Conservation (phyloP, 2,329 filamentous ascomycete species). For the Mycosphaerella arachidis region DNA sequence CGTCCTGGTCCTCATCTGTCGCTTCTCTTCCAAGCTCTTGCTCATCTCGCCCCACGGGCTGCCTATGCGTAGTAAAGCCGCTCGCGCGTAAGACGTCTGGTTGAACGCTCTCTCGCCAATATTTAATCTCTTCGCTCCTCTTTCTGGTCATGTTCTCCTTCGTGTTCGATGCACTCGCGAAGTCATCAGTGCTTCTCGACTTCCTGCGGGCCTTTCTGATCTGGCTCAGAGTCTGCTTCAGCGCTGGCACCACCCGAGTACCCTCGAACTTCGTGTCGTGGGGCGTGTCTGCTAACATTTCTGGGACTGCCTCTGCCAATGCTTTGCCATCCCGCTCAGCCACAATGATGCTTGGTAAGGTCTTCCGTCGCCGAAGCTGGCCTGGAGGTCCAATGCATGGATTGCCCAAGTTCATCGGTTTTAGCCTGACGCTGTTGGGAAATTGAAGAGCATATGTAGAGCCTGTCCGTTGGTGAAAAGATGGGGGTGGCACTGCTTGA, state of each 20-base stretch:
- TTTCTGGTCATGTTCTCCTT: conserved; percentile 25
- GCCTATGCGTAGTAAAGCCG: conserved; percentile 20
- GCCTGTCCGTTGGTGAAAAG: conserved; percentile 15
- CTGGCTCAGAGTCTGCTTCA: conserved; percentile 6
- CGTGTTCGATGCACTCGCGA: conserved; percentile 17
- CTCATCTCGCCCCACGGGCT: conserved; percentile 4
- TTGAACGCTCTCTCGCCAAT: conserved; percentile 34
- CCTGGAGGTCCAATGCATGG: conserved; percentile 28
- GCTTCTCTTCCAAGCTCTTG: conserved; percentile 8
- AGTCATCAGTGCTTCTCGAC: conserved; percentile 34
- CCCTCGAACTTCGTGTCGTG: neutral
- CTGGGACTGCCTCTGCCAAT: conserved; percentile 9
- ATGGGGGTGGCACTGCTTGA: conserved; percentile 1
- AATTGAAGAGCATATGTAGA: conserved; percentile 36
- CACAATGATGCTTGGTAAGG: conserved; percentile 30
- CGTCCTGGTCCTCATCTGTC: neutral
- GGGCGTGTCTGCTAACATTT: neutral
- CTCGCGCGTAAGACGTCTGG: conserved; percentile 27
- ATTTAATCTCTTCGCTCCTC: conserved; percentile 34
- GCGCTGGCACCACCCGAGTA: conserved; percentile 5
- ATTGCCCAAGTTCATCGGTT: conserved; percentile 34
- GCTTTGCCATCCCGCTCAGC: conserved; percentile 25
- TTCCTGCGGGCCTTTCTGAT: conserved; percentile 28
- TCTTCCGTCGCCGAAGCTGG: conserved; percentile 29
- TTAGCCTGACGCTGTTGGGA: conserved; percentile 34